Conservation (phyloP, 2,329 filamentous ascomycete species). For the Aspergillus luchuensis region DNA sequence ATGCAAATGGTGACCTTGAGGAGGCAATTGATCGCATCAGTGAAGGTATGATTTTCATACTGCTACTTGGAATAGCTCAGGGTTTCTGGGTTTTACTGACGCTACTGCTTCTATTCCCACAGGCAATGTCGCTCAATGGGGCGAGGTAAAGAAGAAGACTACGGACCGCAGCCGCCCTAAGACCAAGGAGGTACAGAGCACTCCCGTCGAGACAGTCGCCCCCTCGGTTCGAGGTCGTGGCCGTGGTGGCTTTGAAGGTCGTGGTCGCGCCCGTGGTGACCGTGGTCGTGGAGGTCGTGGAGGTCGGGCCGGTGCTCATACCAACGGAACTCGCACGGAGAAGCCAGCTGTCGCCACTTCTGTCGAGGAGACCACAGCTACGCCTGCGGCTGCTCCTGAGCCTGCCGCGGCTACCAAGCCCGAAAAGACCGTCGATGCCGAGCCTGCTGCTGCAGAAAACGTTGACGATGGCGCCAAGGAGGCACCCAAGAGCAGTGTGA, state of each 20-base stretch:
- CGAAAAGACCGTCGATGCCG: conserved; percentile 25
- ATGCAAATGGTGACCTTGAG: conserved; percentile 58
- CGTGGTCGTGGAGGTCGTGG: conserved; percentile 52
- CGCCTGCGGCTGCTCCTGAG: conserved; percentile 26
- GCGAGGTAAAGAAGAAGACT: conserved; percentile 55
- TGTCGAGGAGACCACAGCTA: conserved; percentile 7
- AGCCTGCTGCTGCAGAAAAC: conserved; percentile 24
- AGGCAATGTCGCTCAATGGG: conserved; percentile 57
- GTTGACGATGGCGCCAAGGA: conserved; percentile 19
- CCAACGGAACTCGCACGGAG: conserved; percentile 46
- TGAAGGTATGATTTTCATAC: conserved; percentile 42
- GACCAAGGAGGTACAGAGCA: conserved; percentile 46
- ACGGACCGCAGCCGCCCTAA: conserved; percentile 50
- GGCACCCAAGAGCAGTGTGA: conserved; percentile 36
- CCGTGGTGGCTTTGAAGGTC: conserved; percentile 50
- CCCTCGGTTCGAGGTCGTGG: conserved; percentile 46
- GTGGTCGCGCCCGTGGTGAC: conserved; percentile 51
- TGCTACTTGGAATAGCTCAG: conserved; percentile 2
- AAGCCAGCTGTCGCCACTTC: conserved; percentile 28
- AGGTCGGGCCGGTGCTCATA: conserved; percentile 45
- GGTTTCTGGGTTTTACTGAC: conserved; percentile 11
- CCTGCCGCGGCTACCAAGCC: conserved; percentile 28
- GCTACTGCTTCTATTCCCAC: conserved; percentile 11
- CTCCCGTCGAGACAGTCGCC: conserved; percentile 37
- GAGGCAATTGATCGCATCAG: conserved; percentile 54